phyloP scores from a whole-genome alignment of 805 yeast species.

The Yarrowia divulgata region DNA sequence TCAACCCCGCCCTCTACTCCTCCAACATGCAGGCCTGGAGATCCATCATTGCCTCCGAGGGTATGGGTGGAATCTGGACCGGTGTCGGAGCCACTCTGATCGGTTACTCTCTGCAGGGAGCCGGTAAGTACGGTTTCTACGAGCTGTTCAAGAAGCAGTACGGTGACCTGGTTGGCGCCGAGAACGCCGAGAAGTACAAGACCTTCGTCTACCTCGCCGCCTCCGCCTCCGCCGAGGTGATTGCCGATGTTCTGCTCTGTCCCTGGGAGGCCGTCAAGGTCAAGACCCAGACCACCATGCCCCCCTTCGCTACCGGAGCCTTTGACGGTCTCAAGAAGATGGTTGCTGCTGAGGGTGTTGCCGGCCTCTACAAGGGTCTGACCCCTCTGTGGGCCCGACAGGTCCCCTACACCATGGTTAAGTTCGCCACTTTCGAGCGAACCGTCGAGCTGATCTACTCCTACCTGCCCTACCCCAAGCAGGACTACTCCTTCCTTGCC shows the following conservation, averaged over 20 bases:
- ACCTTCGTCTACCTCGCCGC: constrained; percentile 74
- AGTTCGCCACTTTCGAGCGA: constrained; percentile 82
- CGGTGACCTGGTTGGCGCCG: constrained; percentile 63
- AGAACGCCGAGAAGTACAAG: constrained; percentile 59
- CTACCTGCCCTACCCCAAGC: constrained; percentile 67
- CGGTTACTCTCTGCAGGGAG: constrained; percentile 87
- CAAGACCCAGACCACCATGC: constrained; percentile 83
- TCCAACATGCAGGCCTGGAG: constrained; percentile 76
- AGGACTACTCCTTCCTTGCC: constrained; percentile 64
- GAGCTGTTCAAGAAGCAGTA: constrained; percentile 78
- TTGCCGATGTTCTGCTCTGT: constrained; percentile 81
- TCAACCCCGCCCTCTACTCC: constrained; percentile 65
- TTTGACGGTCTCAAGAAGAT: constrained; percentile 66
- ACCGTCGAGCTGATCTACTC: constrained; percentile 75
- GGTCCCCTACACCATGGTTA: constrained; percentile 89
- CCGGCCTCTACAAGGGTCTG: constrained; percentile 75
- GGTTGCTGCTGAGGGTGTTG: constrained; percentile 62
- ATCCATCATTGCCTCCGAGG: constrained; percentile 67
- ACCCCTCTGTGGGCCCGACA: constrained; percentile 87
- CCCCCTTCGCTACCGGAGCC: constrained; percentile 69
- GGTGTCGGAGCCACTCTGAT: constrained; percentile 84
- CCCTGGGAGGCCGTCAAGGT: constrained; percentile 88
- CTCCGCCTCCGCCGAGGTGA: constrained; percentile 82
- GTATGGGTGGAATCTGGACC: constrained; percentile 69
- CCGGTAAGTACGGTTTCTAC: constrained; percentile 86